Evolutionary conservation across 352 stramenopile species (phyloP), one percentile per base, ranked within the genome.

Genomic region (Chrysophaeum taylorii): DNA sequence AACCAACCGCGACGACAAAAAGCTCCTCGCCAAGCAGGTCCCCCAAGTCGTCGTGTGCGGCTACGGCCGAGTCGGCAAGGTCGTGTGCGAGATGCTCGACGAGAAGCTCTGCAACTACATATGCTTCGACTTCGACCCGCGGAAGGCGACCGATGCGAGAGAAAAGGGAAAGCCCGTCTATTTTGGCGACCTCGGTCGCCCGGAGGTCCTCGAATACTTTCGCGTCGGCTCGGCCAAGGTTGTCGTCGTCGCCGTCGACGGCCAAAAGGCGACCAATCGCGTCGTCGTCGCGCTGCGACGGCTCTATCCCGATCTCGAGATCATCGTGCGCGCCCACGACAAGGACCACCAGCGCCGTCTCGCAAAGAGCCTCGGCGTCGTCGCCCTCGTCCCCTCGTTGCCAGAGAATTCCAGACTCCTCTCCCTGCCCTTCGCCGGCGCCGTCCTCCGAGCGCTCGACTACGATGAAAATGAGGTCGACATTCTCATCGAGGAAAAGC

Each of bases 101-200:
- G 84, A 79, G 64, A 93, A 92, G 73, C 84, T 93, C 36, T 84
- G 89, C 43, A 85, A 83, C 42, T 93, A 91, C 70, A 83, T 92
- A 23, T 84, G 82, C 27, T 85, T 93, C 68, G 87, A 93, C 64
- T 79, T 84, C 37, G 79, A 92, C 79, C 87, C 87, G 0, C 82
- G 87, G 68, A 90, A 88, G 75, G 85, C 86, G 5, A 92, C 90
- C 50, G 68, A 90, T 60, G 87, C 85, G 41, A 76, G 87, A 61
- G 90, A 90, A 73, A 80, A 81, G 72, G 84, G 83, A 37, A 76
- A 89, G 38, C 84, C 84, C 15, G 84, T 90, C 0, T 91, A 89
- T 68, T 90, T 85, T 70, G 84, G 87, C 60, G 87, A 93, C 76
- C 81, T 91, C 70, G 82, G 80, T 41, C 75, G 87, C 62, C 80